Conservation (phyloP, 2,329 filamentous ascomycete genomes). For the Huntiella savannae region DNA sequence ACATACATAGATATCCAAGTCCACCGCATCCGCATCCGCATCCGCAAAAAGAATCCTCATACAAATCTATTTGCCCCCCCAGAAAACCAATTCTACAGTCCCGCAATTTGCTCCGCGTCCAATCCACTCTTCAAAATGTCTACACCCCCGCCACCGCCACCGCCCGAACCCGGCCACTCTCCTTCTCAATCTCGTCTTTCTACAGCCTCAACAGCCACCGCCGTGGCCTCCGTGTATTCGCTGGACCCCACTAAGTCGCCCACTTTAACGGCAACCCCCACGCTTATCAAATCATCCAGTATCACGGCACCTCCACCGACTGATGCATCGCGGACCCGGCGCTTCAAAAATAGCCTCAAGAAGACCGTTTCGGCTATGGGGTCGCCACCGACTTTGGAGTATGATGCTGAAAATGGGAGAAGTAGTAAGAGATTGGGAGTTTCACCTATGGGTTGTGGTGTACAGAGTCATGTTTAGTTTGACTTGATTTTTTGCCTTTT, state of each 20-base stretch:
- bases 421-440: slow-evolving; percentile 11
- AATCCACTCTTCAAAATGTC: too few relatives aligned
- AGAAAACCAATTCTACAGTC: too few relatives aligned
- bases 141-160: too few relatives aligned
- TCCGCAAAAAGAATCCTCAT: too few relatives aligned
- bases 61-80: too few relatives aligned
- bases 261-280: neutral
- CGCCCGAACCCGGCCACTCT: neutral
- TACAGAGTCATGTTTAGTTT: slow-evolving; percentile 10
- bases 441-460: slow-evolving; percentile 9
- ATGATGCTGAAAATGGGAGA: slow-evolving; percentile 11
- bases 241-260: neutral
- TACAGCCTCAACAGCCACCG: slow-evolving; percentile 6
- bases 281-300: neutral
- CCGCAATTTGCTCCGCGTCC: too few relatives aligned
- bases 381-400: slow-evolving; percentile 11
- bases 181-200: neutral
- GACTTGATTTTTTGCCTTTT: neutral
- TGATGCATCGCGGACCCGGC: slow-evolving; percentile 8
- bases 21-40: too few relatives aligned
- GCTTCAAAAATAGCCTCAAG: slow-evolving; percentile 9
- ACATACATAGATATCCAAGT: too few relatives aligned
- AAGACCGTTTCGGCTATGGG: slow-evolving; percentile 12
- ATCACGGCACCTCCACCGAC: neutral
- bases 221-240: slow-evolving; percentile 1